These are phyloP conservation scores for Globisporangium cylindrosporum DNA, from an alignment of 352 stramenopile genomes.

Conservation along the genomic window DNA sequence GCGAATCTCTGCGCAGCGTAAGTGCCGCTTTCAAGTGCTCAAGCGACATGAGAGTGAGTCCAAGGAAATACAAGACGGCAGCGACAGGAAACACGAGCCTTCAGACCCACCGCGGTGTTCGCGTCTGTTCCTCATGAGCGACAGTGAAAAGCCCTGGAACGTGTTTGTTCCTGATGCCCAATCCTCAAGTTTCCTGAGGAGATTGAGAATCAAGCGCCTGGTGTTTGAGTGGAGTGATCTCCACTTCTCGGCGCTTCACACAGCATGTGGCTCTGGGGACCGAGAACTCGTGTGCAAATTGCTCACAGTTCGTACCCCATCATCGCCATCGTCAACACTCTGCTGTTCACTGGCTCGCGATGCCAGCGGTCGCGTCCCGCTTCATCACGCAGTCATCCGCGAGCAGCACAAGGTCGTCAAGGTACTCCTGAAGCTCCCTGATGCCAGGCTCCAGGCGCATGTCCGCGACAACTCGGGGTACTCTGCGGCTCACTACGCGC, in stretches of 20 bases:
- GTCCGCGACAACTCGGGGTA: slow-evolving; percentile 33
- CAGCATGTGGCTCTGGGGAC: slow-evolving; percentile 28
- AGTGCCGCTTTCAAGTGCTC: slow-evolving; percentile 5
- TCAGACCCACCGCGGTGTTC: neutral
- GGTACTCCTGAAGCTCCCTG: slow-evolving; percentile 28
- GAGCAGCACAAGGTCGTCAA: slow-evolving; percentile 33
- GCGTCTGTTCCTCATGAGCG: slow-evolving; percentile 31
- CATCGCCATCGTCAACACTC: neutral
- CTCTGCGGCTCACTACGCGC: slow-evolving; percentile 40
- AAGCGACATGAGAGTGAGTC: slow-evolving; percentile 6
- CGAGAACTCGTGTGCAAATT: slow-evolving; percentile 16
- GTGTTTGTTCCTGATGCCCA: slow-evolving; percentile 26
- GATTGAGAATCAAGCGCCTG: slow-evolving; percentile 19
- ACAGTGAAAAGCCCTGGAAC: slow-evolving; percentile 32
- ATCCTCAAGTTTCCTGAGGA: slow-evolving; percentile 3
- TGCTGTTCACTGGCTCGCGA: slow-evolving; percentile 36
- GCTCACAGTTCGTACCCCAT: slow-evolving; percentile 5
- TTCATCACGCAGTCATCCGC: slow-evolving; percentile 53
- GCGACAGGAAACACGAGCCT: neutral
- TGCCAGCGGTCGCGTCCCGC: slow-evolving; percentile 31
- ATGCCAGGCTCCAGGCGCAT: slow-evolving; percentile 42
- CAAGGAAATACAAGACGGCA: neutral
- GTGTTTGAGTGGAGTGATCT: slow-evolving; percentile 33
- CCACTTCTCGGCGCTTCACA: slow-evolving; percentile 36
- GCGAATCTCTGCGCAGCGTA: neutral